Evolutionary conservation across 768 basidiomycete species (phyloP).

Genomic region (Ramaria rubella): DNA sequence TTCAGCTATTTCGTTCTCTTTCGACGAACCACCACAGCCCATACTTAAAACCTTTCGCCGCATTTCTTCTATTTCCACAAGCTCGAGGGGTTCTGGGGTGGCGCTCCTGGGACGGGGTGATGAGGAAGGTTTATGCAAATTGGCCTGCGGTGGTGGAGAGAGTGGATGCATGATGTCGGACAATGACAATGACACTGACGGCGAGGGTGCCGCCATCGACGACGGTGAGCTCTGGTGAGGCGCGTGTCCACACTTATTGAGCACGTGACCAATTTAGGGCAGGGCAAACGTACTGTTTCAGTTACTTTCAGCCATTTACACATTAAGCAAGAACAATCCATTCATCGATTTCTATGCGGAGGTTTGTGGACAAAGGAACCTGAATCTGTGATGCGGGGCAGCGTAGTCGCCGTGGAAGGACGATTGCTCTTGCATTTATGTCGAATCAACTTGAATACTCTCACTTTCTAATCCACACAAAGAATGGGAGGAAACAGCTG

Average conservation of each 20-base stretch:
- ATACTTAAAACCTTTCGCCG: slow-evolving; percentile 41
- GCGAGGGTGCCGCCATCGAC: slow-evolving; percentile 9
- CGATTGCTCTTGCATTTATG: not conserved
- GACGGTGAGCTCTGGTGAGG: not conserved
- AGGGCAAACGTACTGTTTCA: not conserved
- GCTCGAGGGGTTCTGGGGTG: slow-evolving; percentile 36
- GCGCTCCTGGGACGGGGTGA: slow-evolving; percentile 16
- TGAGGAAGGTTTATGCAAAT: slow-evolving; percentile 21
- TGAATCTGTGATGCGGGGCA: too few relatives aligned
- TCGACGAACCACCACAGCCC: slow-evolving; percentile 24
- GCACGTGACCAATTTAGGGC: slow-evolving; percentile 11
- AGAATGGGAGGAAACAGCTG: slow-evolving; percentile 24
- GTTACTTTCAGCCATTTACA: not conserved
- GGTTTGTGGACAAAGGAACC: not conserved
- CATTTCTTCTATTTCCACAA: slow-evolving; percentile 43
- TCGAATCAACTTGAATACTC: not conserved
- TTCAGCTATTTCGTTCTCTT: slow-evolving; percentile 19
- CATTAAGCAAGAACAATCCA: too few relatives aligned
- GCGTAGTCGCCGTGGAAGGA: too few relatives aligned
- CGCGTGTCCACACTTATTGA: slow-evolving; percentile 1
- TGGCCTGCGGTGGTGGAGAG: slow-evolving; percentile 45
- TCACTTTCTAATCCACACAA: slow-evolving; percentile 2
- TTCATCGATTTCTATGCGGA: not conserved
- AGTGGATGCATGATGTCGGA: slow-evolving; percentile 51
- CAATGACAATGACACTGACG: slow-evolving; percentile 33